Conservation (phyloP, 2,329 filamentous ascomycete genomes). For the Microthyrium microscopicum region DNA sequence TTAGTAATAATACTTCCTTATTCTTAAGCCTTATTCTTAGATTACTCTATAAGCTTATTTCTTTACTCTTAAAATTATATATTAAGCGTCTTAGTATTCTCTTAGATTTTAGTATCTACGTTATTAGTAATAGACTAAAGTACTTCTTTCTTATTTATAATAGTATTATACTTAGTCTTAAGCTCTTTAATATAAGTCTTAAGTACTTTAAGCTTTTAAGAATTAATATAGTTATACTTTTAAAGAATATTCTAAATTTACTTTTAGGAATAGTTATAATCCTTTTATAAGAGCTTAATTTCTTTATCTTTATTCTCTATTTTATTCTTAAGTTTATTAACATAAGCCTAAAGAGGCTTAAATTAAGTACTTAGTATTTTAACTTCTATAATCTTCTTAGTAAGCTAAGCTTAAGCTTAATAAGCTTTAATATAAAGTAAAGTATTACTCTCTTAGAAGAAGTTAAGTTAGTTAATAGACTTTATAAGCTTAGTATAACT, state of each 20-base stretch:
- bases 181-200: constrained; percentile 53
- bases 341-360: constrained; percentile 63
- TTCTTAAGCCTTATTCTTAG: constrained; percentile 42
- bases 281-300: constrained; percentile 73
- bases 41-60: constrained; percentile 29
- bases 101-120: constrained; percentile 24
- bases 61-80: constrained; percentile 32
- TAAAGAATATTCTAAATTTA: constrained; percentile 88
- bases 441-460: constrained; percentile 87
- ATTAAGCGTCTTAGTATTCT: constrained; percentile 21
- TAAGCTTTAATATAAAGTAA: constrained; percentile 76
- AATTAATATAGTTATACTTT: constrained; percentile 90
- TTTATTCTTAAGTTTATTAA: constrained; percentile 69
- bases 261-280: constrained; percentile 90
- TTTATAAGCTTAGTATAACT: constrained; percentile 85
- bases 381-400: constrained; percentile 57
- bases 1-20: constrained; percentile 25
- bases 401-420: constrained; percentile 58
- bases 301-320: constrained; percentile 72
- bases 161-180: constrained; percentile 33
- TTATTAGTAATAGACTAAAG: constrained; percentile 33
- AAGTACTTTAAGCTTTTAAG: constrained; percentile 76
- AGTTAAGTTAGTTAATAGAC: constrained; percentile 86
- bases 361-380: constrained; percentile 59
- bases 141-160: constrained; percentile 34